Evolutionary conservation across 2,329 filamentous ascomycete species (phyloP), one percentile per base, ranked within the genome.

Genomic region (Cladosporium sp.): DNA sequence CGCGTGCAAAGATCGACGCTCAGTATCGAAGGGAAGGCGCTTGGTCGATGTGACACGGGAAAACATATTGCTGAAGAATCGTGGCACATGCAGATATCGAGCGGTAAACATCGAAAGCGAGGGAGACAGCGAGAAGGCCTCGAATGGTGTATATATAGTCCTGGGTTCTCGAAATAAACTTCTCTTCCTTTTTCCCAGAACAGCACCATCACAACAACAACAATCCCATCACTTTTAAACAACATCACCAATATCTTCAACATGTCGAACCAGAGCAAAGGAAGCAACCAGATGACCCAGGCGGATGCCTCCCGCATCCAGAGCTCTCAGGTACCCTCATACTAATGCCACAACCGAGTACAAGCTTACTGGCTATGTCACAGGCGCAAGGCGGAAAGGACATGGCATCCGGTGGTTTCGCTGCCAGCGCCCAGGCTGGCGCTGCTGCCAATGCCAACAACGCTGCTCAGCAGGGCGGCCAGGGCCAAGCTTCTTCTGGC

Each of bases 401-500:
- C n/a, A 58, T 58, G 56, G 3, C 3, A 1, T 58, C 56, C 1
- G 34, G 56, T 10, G 59, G 48, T 1, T 62, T 62, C 16, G 46
- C 59, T 5, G 46, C 59, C 11, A 32, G 59, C 1, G 59, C 59
- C 14, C 59, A 62, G n/a, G 21, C 48, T 2, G 59, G 21, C 5
- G 59, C 59, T 4, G 48, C 46, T 2, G 18, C 16, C 16, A 54
- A 62, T 18, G 59, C 59, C 21, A 62, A 62, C 56, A 46, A 10
- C 56, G n/a, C 32, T 13, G 56, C 25, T 3, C 56, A 58, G 23
- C 56, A 58, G 56, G 56, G 56, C 7, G 16, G 25, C 8, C 14
- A 58, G 18, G 56, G 34, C 0, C 56, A 58, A 16, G 34, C 16
- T 1, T 26, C 34, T 30, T 39, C 34, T 8, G 25, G 32, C 21